A percentile compares a stretch with the other conserved stretches of the same genome.
Conservation (phyloP, 306 rosid species). For the Gleditsia sinensis region DNA sequence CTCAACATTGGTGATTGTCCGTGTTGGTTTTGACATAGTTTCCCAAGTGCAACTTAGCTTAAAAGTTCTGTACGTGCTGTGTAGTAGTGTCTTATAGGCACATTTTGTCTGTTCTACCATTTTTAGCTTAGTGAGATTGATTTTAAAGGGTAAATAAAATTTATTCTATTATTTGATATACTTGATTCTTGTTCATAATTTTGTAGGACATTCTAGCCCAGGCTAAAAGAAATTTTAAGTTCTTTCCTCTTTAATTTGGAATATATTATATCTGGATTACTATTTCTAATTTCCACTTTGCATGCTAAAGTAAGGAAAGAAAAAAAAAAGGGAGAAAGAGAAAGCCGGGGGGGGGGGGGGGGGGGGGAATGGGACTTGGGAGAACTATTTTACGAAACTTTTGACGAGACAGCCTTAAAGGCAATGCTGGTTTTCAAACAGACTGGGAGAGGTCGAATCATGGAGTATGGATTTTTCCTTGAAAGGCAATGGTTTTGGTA, state of each 20-base stretch:
- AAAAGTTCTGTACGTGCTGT: not conserved
- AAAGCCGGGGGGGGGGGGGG: too few relatives aligned
- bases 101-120: conserved; percentile 19
- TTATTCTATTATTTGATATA: conserved; percentile 3
- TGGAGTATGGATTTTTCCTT: too few relatives aligned
- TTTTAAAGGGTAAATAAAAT: conserved; percentile 31
- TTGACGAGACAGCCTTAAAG: too few relatives aligned
- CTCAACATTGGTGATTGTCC: conserved; percentile 8
- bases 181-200: not conserved
- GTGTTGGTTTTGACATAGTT: conserved; percentile 15
- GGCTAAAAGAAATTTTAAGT: not conserved
- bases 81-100: conserved; percentile 16
- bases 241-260: not conserved
- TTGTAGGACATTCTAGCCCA: not conserved
- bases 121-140: conserved; percentile 21
- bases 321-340: too few relatives aligned
- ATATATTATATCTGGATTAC: not conserved
- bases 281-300: not conserved
- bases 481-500: too few relatives aligned
- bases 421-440: too few relatives aligned
- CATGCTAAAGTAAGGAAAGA: too few relatives aligned
- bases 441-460: too few relatives aligned
- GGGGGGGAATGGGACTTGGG: too few relatives aligned
- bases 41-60: conserved; percentile 17
- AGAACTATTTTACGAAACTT: too few relatives aligned